Percentiles rank a stretch among this genome's conserved stretches.
These are phyloP conservation scores for Diaporthe vaccinii DNA, from an alignment of 2,329 filamentous ascomycete genomes.

Conservation along the genomic window DNA sequence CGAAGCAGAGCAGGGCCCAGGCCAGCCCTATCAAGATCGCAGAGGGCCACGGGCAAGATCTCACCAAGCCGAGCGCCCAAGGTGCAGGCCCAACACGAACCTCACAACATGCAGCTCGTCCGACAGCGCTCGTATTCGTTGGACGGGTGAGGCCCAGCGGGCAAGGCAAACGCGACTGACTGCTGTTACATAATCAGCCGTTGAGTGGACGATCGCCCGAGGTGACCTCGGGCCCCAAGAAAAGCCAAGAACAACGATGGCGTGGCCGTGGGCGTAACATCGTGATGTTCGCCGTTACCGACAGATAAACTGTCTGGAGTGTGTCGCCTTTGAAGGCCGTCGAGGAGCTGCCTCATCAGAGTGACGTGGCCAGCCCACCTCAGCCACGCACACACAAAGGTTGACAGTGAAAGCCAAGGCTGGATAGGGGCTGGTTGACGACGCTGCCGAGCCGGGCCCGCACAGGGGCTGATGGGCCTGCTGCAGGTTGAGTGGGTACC, in stretches of 20 bases:
- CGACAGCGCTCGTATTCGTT: constrained; percentile 23
- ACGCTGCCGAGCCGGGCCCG: constrained; percentile 27
- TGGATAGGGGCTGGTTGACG: constrained; percentile 16
- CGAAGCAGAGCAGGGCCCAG: constrained; percentile 7
- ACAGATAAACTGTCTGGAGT: neutral
- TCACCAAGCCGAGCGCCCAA: neutral
- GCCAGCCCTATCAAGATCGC: constrained; percentile 19
- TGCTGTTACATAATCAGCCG: neutral
- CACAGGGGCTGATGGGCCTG: constrained; percentile 7
- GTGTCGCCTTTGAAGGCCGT: neutral
- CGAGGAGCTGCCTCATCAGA: constrained; percentile 7
- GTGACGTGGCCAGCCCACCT: constrained; percentile 15
- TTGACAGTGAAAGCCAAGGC: neutral
- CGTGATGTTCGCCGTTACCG: neutral
- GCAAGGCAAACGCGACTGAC: neutral
- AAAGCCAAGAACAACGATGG: constrained; percentile 20
- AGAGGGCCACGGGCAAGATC: neutral
- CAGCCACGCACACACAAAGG: neutral
- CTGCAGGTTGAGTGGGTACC: constrained; percentile 7
- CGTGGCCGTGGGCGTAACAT: neutral
- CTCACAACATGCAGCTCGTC: constrained; percentile 31
- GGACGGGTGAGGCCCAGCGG: neutral
- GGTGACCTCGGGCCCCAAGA: neutral
- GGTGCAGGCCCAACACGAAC: constrained; percentile 6
- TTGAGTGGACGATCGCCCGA: neutral